Evolutionary conservation across 345 rosid genomes (phyloP), one percentile per base, ranked within the genome.

Genomic region (Gynandropsis gynandra): DNA sequence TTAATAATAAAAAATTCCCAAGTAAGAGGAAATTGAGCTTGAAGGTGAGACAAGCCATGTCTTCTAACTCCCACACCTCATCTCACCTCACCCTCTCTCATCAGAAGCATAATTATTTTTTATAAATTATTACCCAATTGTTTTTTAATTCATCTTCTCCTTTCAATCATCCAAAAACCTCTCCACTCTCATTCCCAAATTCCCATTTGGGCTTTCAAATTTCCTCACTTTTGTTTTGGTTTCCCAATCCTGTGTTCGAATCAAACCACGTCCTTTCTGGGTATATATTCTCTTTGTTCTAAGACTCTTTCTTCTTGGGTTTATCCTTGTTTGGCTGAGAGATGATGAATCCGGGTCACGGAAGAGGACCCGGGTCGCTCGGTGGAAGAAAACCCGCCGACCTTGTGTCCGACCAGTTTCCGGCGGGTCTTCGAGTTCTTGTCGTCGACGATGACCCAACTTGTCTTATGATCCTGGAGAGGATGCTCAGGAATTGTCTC

Each of bases 361-460:
- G 78, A 1, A 80, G 64, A 47, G 87, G 82, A 76, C 79, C 83
- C 73, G 76, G 82, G 76, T 72, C 92, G 24, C 65, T 64, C 29
- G 72, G 73, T 27, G 76, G 78, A 43, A 70, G 43, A 70, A 72
- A 80, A 79, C 58, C 71, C 38, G 72, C 47, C 40, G 93, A 64
- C 1, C 63, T 63, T 0, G 82, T 74, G 33, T 24, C 78, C 54
- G 89, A 84, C 68, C 76, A 79, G 70, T 85, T 66, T 57, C 98
- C 98, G 18, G 87, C 68, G 0, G 98, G 98, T 42, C 65, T 92
- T 13, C 70, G 98, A 35, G 98, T 92, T 4, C 72, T 92, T 29
- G 95, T 87, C 46, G 98, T 92, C 54, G 98, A 85, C 58, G 98
- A 92, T 58, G 98, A 92, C 81, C 89, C 83, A 2, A 85, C 96